Conservation (phyloP, 306 rosid genomes). For the Quercus bicolor region DNA sequence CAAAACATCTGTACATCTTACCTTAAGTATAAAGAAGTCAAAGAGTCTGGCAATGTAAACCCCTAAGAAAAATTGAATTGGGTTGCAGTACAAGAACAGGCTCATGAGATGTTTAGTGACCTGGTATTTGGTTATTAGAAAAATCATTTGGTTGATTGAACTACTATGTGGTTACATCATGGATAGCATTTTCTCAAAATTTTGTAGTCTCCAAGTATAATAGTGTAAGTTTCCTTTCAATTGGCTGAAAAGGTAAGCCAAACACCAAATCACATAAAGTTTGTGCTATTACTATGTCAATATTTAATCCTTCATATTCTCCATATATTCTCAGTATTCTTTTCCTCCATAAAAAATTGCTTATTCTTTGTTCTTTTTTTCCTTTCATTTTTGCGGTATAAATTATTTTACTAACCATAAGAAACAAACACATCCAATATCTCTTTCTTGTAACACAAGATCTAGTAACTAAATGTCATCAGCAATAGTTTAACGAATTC, state of each 20-base stretch:
- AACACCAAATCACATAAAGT: not conserved
- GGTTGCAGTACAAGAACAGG: not conserved
- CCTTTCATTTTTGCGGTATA: not conserved
- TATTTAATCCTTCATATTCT: not conserved
- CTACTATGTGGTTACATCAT: not conserved
- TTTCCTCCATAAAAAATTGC: not conserved
- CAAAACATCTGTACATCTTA: not conserved
- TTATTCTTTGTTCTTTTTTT: not conserved
- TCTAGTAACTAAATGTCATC: too few relatives aligned
- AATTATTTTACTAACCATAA: not conserved
- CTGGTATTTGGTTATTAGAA: not conserved
- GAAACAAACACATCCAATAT: not conserved
- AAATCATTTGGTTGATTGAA: not conserved
- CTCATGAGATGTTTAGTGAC: not conserved
- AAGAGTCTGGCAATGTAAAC: not conserved
- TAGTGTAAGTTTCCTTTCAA: too few relatives aligned
- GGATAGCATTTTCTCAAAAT: too few relatives aligned
- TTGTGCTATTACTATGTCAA: not conserved
- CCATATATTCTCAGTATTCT: not conserved
- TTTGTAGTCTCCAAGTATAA: too few relatives aligned
- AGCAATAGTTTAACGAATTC: too few relatives aligned
- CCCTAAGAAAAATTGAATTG: not conserved
- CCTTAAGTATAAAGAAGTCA: not conserved
- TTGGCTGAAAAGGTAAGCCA: not conserved
- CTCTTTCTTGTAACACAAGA: not conserved